These are phyloP conservation scores for Trichophyton verrucosum DNA, from an alignment of 2,329 filamentous ascomycete genomes.

Conservation along the genomic window DNA sequence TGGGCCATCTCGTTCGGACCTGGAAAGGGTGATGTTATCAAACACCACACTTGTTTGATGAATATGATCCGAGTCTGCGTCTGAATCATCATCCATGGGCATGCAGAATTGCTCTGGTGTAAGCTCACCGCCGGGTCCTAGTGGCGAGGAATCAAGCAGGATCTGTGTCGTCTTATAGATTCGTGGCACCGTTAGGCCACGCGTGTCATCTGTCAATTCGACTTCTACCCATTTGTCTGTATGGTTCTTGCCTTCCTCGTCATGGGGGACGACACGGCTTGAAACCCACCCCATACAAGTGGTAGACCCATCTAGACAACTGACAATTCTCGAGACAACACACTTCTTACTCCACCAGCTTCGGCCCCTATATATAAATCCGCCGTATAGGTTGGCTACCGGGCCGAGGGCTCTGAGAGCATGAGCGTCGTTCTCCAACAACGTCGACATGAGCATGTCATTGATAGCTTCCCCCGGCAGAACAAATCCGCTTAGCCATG, in stretches of 20 bases:
- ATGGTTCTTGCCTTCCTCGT: slow-evolving; percentile 19
- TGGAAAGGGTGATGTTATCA: slow-evolving; percentile 13
- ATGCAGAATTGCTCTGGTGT: slow-evolving; percentile 28
- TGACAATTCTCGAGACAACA: slow-evolving; percentile 43
- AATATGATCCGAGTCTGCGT: slow-evolving; percentile 13
- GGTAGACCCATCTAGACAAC: slow-evolving; percentile 31
- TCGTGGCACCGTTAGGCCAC: slow-evolving; percentile 25
- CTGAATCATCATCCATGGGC: slow-evolving; percentile 21
- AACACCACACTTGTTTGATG: slow-evolving; percentile 8
- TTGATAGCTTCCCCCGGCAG: slow-evolving; percentile 43
- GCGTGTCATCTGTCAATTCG: slow-evolving; percentile 23
- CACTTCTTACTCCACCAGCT: slow-evolving; percentile 48
- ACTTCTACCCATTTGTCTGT: slow-evolving; percentile 41
- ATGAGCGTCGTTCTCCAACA: slow-evolving; percentile 43
- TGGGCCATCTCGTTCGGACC: slow-evolving; percentile 11
- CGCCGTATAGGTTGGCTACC: slow-evolving; percentile 41
- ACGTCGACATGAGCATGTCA: slow-evolving; percentile 43
- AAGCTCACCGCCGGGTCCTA: slow-evolving; percentile 28
- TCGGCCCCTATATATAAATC: slow-evolving; percentile 39
- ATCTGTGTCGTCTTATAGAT: slow-evolving; percentile 34
- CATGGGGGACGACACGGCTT: slow-evolving; percentile 29
- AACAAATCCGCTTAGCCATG: slow-evolving; percentile 43
- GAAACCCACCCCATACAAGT: slow-evolving; percentile 47
- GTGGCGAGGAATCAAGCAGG: slow-evolving; percentile 28
- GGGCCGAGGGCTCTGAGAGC: slow-evolving; percentile 40